Evolutionary conservation across 2,329 filamentous ascomycete genomes (phyloP), one percentile per base, ranked within the genome.

Genomic region (Paracamarosporium sp.): DNA sequence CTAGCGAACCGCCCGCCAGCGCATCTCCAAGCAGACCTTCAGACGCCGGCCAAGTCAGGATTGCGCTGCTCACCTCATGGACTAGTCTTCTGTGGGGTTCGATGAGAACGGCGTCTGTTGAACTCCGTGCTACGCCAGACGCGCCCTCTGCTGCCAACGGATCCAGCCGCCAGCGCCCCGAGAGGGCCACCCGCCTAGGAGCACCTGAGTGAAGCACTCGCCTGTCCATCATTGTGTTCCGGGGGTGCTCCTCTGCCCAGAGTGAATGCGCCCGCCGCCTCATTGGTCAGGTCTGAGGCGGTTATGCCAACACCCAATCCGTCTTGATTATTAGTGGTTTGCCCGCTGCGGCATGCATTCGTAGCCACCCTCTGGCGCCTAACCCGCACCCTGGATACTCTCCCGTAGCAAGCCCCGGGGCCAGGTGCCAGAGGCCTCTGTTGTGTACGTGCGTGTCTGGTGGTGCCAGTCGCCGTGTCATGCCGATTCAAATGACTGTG

Each of bases 111-210:
- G 58, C 65, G 67, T 71, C 69, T 71, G 64, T 67, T 7, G 54
- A 65, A 68, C 67, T 63, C 63, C n/a, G n/a, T n/a, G n/a, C n/a
- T n/a, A n/a, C n/a, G n/a, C n/a, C 73, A 72, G 69, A 72, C 70
- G 72, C 72, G 69, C 59, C 63, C 61, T 63, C 36, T 62, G 50
- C 61, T 67, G 66, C 66, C 71, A 71, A 69, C 64, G 65, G 67
- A 69, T 61, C 58, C 53, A 60, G 53, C 28, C 61, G 63, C 56
- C 67, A 71, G 68, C 72, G 70, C 69, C 71, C 8, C 13, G 31
- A 40, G 47, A 38, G 31, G 22, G 36, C 15, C 2, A 36, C 20
- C 20, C 33, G 46, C 30, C 17, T 13, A 33, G 27, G 45, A 33
- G 56, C 55, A 53, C 53, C 35, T 41, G 50, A 33, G 27, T 51